Evolutionary conservation across 2,329 filamentous ascomycete genomes (phyloP).

Genomic region (Penicillium sp.): DNA sequence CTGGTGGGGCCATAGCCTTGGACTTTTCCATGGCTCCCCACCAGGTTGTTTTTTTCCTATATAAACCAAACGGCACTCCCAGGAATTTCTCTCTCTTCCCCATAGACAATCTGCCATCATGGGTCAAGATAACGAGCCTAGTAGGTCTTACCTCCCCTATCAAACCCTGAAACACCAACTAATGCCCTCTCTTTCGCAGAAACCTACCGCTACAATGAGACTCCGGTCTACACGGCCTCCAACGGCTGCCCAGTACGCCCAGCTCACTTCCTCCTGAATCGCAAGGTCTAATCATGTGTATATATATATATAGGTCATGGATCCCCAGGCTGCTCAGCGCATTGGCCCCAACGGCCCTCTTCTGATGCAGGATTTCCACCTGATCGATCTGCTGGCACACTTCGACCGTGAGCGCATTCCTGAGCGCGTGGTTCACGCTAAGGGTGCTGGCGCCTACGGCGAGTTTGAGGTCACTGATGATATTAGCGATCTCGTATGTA

Average conservation of each 20-base stretch:
- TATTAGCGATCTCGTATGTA: conserved; percentile 47
- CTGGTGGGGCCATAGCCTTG: conserved; percentile 1
- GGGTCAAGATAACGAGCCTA: conserved; percentile 39
- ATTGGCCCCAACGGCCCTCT: conserved; percentile 58
- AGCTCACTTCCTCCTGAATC: background rate
- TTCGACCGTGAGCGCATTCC: conserved; percentile 44
- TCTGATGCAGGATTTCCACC: conserved; percentile 63
- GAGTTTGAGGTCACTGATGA: conserved; percentile 49
- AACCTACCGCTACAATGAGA: conserved; percentile 55
- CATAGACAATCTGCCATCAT: conserved; percentile 25
- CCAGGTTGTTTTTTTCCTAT: background rate
- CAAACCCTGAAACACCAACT: background rate
- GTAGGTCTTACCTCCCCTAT: conserved; percentile 16
- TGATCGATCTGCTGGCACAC: conserved; percentile 59
- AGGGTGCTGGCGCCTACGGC: conserved; percentile 44
- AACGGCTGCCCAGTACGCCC: conserved; percentile 53
- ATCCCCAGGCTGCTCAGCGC: conserved; percentile 54
- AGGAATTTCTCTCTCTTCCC: background rate
- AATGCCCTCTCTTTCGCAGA: conserved; percentile 21
- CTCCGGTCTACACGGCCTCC: conserved; percentile 58
- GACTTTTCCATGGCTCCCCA: background rate
- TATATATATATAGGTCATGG: conserved; percentile 41
- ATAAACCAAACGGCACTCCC: background rate
- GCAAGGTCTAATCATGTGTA: conserved; percentile 5
- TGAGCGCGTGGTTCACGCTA: conserved; percentile 45